Percentiles rank a stretch among this genome's conserved stretches.
Conservation (phyloP, 2,329 filamentous ascomycete species). For the Monilinia fructicola region DNA sequence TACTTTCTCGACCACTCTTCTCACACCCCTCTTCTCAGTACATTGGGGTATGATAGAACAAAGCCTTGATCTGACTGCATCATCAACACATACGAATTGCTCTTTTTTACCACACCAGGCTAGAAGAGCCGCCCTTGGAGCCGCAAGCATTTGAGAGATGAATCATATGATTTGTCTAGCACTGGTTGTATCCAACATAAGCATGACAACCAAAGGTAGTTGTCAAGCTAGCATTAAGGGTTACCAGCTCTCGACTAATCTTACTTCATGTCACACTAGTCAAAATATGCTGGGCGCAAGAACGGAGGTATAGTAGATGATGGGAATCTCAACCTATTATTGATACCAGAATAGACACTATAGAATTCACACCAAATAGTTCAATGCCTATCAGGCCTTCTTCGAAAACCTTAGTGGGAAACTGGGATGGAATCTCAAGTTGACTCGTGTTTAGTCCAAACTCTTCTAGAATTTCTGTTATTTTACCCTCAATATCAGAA, state of each 20-base stretch:
- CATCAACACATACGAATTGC: neutral
- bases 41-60: neutral
- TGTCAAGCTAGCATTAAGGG: neutral
- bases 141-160: neutral
- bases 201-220: neutral
- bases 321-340: neutral
- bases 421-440: neutral
- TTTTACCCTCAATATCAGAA: neutral
- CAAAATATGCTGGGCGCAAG: neutral
- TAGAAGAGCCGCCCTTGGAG: neutral
- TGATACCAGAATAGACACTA: neutral
- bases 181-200: neutral
- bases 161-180: neutral
- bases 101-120: neutral
- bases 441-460: neutral
- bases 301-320: neutral
- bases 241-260: neutral
- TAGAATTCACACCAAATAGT: neutral
- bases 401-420: neutral
- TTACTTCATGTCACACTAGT: neutral
- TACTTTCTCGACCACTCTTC: neutral
- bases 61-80: slow-evolving; percentile 1
- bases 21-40: neutral
- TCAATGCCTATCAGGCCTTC: neutral
- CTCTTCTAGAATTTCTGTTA: neutral